Evolutionary conservation across 768 basidiomycete species (phyloP), one percentile per base, ranked within the genome.

Genomic region (Serendipita sp.): DNA sequence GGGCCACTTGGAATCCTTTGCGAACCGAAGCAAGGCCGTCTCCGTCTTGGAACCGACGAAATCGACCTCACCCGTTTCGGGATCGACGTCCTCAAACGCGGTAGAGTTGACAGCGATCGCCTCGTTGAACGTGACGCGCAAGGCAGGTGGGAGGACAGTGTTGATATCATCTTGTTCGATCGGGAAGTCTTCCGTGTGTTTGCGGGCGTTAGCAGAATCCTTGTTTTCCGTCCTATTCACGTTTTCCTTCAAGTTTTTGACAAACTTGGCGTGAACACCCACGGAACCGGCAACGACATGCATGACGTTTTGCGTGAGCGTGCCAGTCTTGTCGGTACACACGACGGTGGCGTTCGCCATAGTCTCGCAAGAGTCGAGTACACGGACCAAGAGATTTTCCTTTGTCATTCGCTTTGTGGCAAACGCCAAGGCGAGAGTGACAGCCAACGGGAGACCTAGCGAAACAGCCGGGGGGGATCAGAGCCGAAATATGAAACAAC

Each of bases 371-470:
- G 93, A 93, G 4, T 90, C 90, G 37, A 99, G 83, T 3, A 97
- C 90, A 63, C 95, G 92, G 34, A 98, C 96, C 46, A 99, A 83
- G 0, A 98, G 79, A 63, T 96, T 96, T 74, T 93, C 88, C 70
- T 86, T 81, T 6, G 94, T 90, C 96, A 98, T 98, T n/a, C 95
- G 86, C 70, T 89, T 93, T 53, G 96, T 99, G 0, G 95, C 96
- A 70, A 98, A 99, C 0, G 96, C 91, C 36, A 99, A 78, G 0
- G 96, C 96, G 53, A 99, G 82, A 0, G 95, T 97, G 60, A 98
- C 95, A 45, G 95, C 95, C 63, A 99, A 79, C 1, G 95, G 95
- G 3, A 99, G 79, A 71, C 94, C 89, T 88, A 64, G 31, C 62
- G 43, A 53, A 53, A 23, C 5, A 27, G 18, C 62, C 68, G 64